These are phyloP conservation scores for Holtermanniella nyarrowii DNA, from an alignment of 768 basidiomycete genomes.

Conservation along the genomic window DNA sequence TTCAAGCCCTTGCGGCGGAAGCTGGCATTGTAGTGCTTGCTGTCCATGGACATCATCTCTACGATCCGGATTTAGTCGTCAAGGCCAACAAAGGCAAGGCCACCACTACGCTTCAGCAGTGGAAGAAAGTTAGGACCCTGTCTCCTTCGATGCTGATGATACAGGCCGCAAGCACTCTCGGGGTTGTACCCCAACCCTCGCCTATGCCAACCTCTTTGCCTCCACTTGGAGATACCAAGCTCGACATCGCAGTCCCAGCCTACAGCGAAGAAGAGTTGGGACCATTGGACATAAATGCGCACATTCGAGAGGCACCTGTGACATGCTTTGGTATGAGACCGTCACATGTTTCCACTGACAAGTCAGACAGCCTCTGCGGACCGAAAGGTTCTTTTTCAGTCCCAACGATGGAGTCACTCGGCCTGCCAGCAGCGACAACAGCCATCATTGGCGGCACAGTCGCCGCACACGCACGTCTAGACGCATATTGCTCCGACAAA, in stretches of 20 bases:
- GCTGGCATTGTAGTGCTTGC: constrained; percentile 35
- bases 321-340: constrained; percentile 30
- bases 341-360: neutral
- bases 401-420: constrained; percentile 39
- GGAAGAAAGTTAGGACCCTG: constrained; percentile 29
- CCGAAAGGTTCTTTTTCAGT: constrained; percentile 35
- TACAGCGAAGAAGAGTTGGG: constrained; percentile 12
- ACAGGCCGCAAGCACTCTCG: constrained; percentile 32
- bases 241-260: constrained; percentile 9
- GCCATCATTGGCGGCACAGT: constrained; percentile 38
- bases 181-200: constrained; percentile 19
- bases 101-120: constrained; percentile 37
- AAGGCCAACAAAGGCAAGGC: constrained; percentile 34
- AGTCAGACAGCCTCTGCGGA: constrained; percentile 30
- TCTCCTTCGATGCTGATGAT: neutral
- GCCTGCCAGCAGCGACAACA: constrained; percentile 23
- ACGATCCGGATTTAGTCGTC: constrained; percentile 36
- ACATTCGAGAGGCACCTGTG: constrained; percentile 22
- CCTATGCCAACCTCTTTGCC: constrained; percentile 30
- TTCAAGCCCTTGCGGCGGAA: constrained; percentile 23
- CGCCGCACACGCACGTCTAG: constrained; percentile 29
- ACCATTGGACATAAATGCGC: constrained; percentile 23
- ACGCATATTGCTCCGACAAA: constrained; percentile 21
- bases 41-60: constrained; percentile 40
- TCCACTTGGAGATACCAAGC: constrained; percentile 21